A percentile compares a stretch with the other conserved stretches of the same genome.
Conservation (phyloP, 129 eudicot genomes). For the Lactuca sativa region DNA sequence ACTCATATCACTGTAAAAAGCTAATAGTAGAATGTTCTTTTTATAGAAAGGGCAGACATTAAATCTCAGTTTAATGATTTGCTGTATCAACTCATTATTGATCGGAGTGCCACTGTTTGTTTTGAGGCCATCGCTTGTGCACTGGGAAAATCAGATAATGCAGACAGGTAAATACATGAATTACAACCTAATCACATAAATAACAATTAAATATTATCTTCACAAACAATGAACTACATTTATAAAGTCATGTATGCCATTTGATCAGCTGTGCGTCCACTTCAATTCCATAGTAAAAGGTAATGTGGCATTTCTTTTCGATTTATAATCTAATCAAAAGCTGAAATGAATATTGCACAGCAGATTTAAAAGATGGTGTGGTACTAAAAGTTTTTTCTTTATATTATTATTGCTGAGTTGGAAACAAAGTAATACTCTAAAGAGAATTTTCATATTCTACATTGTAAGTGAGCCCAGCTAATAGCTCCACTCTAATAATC, state of each 20-base stretch:
- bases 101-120: constrained; percentile 97
- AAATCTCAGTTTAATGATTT: constrained; percentile 78
- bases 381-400: neutral
- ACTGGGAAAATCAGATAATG: constrained; percentile 77
- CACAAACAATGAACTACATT: neutral
- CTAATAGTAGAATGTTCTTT: neutral
- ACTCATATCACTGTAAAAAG: neutral
- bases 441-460: too few species aligned
- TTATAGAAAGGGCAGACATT: constrained; percentile 85
- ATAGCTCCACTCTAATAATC: too few species aligned
- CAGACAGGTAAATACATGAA: constrained; percentile 66
- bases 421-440: too few species aligned
- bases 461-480: too few species aligned
- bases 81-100: constrained; percentile 94
- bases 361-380: neutral
- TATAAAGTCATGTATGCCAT: neutral
- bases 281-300: neutral
- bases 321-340: neutral
- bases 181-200: neutral
- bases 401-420: too few species aligned
- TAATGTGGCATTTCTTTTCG: neutral
- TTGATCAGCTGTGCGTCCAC: neutral
- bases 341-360: neutral
- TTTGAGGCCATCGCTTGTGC: constrained; percentile 95
- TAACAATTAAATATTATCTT: neutral